A percentile compares a stretch with the other conserved stretches of the same genome.
Evolutionary conservation across 1,284 basidiomycete species (phyloP).

Genomic region (Fomitiporia mediterranea): DNA sequence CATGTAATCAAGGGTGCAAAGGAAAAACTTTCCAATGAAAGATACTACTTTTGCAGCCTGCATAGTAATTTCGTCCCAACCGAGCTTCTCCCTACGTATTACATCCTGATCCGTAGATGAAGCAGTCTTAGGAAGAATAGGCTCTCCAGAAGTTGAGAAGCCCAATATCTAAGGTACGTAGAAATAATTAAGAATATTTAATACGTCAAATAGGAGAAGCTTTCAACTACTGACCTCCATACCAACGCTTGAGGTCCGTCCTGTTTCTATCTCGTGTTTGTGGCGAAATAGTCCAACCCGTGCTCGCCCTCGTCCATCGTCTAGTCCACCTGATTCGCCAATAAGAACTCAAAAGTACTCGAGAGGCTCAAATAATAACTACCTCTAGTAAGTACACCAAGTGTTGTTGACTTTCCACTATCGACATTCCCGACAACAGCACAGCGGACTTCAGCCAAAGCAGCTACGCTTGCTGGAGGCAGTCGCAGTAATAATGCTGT

Average conservation of each 20-base stretch:
- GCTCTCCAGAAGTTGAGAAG: constrained; percentile 67
- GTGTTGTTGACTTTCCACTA: constrained; percentile 90
- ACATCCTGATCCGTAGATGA: constrained; percentile 56
- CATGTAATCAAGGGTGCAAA: constrained; percentile 5
- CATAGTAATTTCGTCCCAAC: constrained; percentile 95
- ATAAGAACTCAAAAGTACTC: constrained; percentile 31
- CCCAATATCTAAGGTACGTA: constrained; percentile 70
- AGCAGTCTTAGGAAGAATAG: constrained; percentile 62
- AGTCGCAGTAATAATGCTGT: constrained; percentile 59
- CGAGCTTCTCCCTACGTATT: constrained; percentile 77
- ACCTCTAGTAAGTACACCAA: constrained; percentile 84
- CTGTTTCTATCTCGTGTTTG: constrained; percentile 96
- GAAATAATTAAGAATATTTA: not conserved
- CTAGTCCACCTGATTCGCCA: constrained; percentile 61
- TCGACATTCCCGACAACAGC: constrained; percentile 96
- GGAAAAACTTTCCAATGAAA: constrained; percentile 69
- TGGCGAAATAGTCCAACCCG: constrained; percentile 93
- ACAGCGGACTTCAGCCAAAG: constrained; percentile 85
- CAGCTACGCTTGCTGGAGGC: constrained; percentile 64
- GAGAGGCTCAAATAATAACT: constrained; percentile 23
- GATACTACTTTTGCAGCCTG: constrained; percentile 91
- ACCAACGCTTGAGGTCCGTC: constrained; percentile 91
- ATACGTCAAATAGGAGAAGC: not conserved
- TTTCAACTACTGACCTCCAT: constrained; percentile 68
- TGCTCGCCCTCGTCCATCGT: constrained; percentile 93